Conservation (phyloP, 129 eudicot genomes). For the Heracleum sosnowskyi region DNA sequence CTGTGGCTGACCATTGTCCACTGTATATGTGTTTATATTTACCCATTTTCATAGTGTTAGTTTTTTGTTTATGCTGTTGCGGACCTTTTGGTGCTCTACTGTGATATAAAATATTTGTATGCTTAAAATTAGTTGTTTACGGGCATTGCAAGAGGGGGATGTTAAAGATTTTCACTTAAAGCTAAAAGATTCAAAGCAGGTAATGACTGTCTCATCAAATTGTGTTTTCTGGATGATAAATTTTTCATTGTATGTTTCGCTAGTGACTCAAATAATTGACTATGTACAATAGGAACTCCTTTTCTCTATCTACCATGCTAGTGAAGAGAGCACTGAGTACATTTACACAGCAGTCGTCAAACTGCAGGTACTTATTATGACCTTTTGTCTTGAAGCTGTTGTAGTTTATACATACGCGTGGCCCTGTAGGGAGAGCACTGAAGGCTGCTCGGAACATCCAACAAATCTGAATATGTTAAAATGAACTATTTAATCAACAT, state of each 20-base stretch:
- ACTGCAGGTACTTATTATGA: conserved; percentile 62
- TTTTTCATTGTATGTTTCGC: not conserved
- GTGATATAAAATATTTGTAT: conserved; percentile 9
- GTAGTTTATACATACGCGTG: not conserved
- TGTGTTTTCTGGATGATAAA: conserved; percentile 4
- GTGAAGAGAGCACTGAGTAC: conserved; percentile 87
- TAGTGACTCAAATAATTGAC: conserved; percentile 12
- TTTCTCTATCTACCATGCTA: conserved; percentile 70
- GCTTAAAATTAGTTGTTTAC: conserved; percentile 58
- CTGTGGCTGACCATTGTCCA: not conserved
- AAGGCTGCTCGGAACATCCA: not conserved
- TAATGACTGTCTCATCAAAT: conserved; percentile 11
- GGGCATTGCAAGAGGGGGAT: conserved; percentile 91
- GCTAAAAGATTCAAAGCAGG: conserved; percentile 82
- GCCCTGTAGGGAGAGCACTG: not conserved
- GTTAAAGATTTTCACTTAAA: conserved; percentile 48
- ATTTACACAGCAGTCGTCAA: conserved; percentile 71
- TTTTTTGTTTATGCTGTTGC: not conserved
- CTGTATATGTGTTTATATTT: not conserved
- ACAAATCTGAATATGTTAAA: not conserved
- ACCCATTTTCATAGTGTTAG: not conserved
- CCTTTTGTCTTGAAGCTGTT: not conserved
- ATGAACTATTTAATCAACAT: not conserved
- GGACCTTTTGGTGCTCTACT: conserved; percentile 5
- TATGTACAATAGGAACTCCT: conserved; percentile 63